Base-by-base conservation (phyloP, 2,329 filamentous ascomycete genomes). In the Chaetomiaceae sp. region DNA sequence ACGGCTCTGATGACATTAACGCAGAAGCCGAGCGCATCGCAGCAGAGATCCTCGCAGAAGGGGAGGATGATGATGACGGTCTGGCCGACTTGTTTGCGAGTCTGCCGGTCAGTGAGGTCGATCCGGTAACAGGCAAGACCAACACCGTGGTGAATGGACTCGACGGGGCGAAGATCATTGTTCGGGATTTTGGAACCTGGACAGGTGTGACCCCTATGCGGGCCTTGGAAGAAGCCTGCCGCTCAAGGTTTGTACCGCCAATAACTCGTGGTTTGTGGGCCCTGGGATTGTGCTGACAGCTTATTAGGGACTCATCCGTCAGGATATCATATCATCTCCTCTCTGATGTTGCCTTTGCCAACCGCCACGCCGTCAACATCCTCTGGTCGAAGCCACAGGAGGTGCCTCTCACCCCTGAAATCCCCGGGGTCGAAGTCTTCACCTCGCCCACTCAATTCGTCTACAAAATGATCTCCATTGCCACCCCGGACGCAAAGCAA, bases 131-230 rank as follows among this genome's bases (percentile, higher is more conserved):
- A 8, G 81, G 81, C n/a, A 78, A 82, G 63, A 76, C 74, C 2
- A 74, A 68, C 33, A 83, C 74, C 0, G 76, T 78, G 35, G 71
- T 82, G 38, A 81, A 75, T 60, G 70, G 73, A 41, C 58, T 71
- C 48, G 67, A 79, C 56, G 77, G 81, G 2, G 65, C 71, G 5
- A 82, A 77, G 50, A 68, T 89, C 4, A 77, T 73, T 1, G 77
- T 95, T 43, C 77, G 87, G 38, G 86, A 96, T 61, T 96, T 97
- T 74, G 90, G 89, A 1, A 89, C 89, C 66, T 84, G 83, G 73
- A 79, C 80, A 13, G 91, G 92, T 7, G 69, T 95, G 25, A 87
- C 74, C 59, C 91, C 92, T 14, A 80, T 82, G 55, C 79, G 86
- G 57, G 77, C 88, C 23, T 70, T 97, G 12, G 90, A 96, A 66